Conservation (phyloP, 768 basidiomycete genomes). For the Calocybe cyanea region DNA sequence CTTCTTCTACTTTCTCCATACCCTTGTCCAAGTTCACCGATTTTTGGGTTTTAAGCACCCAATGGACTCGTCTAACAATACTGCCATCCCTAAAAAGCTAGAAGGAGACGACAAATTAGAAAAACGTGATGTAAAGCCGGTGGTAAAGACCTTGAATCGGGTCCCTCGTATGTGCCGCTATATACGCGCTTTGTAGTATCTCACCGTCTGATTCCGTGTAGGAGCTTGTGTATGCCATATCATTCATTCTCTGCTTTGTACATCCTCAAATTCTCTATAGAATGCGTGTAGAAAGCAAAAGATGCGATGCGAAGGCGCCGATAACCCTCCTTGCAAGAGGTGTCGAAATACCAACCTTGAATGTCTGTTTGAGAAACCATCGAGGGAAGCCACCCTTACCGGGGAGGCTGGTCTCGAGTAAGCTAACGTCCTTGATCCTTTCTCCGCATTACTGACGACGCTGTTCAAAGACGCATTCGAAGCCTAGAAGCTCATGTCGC, state of each 20-base stretch:
- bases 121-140: conserved; percentile 71
- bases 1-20: conserved; percentile 7
- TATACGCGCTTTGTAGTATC: conserved; percentile 9
- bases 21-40: conserved; percentile 16
- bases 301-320: conserved; percentile 96
- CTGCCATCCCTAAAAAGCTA: conserved; percentile 50
- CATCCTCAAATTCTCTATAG: conserved; percentile 34
- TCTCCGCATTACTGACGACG: conserved; percentile 16
- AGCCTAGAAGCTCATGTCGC: conserved; percentile 84
- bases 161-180: conserved; percentile 68
- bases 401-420: conserved; percentile 90
- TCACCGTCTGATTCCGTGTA: conserved; percentile 23
- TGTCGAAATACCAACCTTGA: conserved; percentile 88
- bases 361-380: conserved; percentile 94
- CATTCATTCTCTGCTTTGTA: conserved; percentile 3
- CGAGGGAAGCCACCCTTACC: conserved; percentile 78
- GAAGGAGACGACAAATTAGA: conserved; percentile 54
- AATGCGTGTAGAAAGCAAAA: conserved; percentile 96
- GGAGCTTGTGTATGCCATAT: conserved; percentile 71
- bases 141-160: conserved; percentile 75
- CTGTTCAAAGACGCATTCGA: conserved; percentile 72
- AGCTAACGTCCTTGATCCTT: conserved; percentile 26
- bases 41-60: conserved; percentile 9
- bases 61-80: conserved; percentile 34
- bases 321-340: conserved; percentile 94